A percentile compares a stretch with the other conserved stretches of the same genome.
Evolutionary conservation across 768 basidiomycete species (phyloP).

Genomic region (Tephrocybe sp.): DNA sequence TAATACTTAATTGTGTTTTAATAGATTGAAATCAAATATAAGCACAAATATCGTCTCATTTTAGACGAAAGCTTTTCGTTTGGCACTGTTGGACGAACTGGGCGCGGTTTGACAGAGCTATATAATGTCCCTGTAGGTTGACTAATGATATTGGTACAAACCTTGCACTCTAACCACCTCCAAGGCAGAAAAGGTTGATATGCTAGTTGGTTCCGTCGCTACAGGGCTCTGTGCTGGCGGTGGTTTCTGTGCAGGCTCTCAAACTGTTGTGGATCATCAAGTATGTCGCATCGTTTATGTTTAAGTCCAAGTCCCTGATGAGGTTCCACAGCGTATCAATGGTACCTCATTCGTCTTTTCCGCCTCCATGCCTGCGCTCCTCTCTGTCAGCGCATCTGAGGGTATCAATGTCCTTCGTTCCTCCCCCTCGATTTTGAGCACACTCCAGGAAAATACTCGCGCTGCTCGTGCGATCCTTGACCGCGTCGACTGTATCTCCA

Average conservation of each 20-base stretch:
- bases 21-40: slow-evolving; percentile 90
- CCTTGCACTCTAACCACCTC: not conserved
- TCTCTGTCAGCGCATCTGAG: slow-evolving; percentile 85
- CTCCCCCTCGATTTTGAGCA: slow-evolving; percentile 70
- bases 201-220: slow-evolving; percentile 89
- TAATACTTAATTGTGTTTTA: not conserved
- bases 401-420: slow-evolving; percentile 77
- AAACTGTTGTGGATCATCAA: slow-evolving; percentile 84
- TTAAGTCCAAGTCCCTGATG: not conserved
- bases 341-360: slow-evolving; percentile 95
- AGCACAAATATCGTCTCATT: slow-evolving; percentile 94
- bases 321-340: slow-evolving; percentile 82
- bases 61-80: slow-evolving; percentile 95
- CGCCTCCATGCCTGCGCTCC: slow-evolving; percentile 87
- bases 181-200: slow-evolving; percentile 83
- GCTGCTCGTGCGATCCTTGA: slow-evolving; percentile 80
- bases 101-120: slow-evolving; percentile 91
- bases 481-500: slow-evolving; percentile 72
- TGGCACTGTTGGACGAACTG: slow-evolving; percentile 88
- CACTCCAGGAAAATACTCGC: slow-evolving; percentile 79
- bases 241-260: slow-evolving; percentile 93
- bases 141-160: not conserved
- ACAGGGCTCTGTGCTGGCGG: slow-evolving; percentile 81
- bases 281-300: slow-evolving; percentile 29
- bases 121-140: slow-evolving; percentile 84